Conservation (phyloP, 1,284 basidiomycete genomes). For the Boletus smithii region DNA sequence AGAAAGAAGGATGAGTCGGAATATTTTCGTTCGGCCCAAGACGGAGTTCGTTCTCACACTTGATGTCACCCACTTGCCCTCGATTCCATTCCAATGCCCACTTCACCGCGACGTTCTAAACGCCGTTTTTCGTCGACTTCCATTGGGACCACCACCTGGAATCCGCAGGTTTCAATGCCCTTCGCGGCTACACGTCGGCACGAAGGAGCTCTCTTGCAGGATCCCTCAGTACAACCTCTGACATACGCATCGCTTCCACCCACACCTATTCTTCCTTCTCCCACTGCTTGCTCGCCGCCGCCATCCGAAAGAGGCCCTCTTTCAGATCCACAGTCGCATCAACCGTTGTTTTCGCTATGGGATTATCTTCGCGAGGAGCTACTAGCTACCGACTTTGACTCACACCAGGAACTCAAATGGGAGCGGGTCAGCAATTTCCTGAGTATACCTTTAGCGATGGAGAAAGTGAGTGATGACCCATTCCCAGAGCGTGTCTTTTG, state of each 20-base stretch:
- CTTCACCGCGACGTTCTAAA: slow-evolving; percentile 33
- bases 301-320: slow-evolving; percentile 10
- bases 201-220: slow-evolving; percentile 17
- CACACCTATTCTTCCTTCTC: slow-evolving; percentile 56
- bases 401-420: slow-evolving; percentile 91
- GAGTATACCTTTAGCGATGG: slow-evolving; percentile 88
- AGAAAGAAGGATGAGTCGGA: not conserved
- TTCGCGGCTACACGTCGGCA: slow-evolving; percentile 15
- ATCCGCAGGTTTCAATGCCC: slow-evolving; percentile 11
- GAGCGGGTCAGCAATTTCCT: slow-evolving; percentile 98
- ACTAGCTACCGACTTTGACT: slow-evolving; percentile 88
- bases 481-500: not conserved
- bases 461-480: slow-evolving; percentile 63
- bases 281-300: slow-evolving; percentile 34
- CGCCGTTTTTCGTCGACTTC: slow-evolving; percentile 35
- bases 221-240: slow-evolving; percentile 24
- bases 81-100: slow-evolving; percentile 24
- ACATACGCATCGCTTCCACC: slow-evolving; percentile 68
- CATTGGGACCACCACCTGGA: slow-evolving; percentile 25
- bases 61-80: not conserved
- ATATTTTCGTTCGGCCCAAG: not conserved
- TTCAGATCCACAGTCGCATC: slow-evolving; percentile 11
- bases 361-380: slow-evolving; percentile 88
- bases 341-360: slow-evolving; percentile 77
- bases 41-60: slow-evolving; percentile 20